Base-by-base conservation (phyloP, 495 filamentous ascomycete species). In the Aspergillus taichungensis region DNA sequence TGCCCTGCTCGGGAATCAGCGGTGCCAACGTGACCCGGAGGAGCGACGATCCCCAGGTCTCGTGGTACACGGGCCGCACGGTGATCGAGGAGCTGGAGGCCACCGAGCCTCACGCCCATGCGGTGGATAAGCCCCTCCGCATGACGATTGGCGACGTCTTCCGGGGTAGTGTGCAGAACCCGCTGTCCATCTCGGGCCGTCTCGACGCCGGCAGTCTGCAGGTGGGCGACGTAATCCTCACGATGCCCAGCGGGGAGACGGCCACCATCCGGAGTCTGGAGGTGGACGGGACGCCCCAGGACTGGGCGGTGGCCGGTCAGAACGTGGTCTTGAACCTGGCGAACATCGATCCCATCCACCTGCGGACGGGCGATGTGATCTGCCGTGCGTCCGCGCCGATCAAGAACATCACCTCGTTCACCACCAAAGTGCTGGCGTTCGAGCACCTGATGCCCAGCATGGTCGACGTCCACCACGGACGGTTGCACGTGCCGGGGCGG, bases 231-330 rank as follows among this genome's bases (percentile, higher is more conserved):
- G 74, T 74, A 2, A 67, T 98, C 10, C 59, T 92, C 10, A 74
- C 82, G 6, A 84, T 90, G 69, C 92, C 92, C 0, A 83, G 82
- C 38, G 77, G 76, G 5, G 86, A 95, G 57, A 87, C 76, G 33
- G 87, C 86, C 5, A 76, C 72, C 28, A 73, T 97, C 55, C 92
- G 85, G 56, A 83, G 74, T 8, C 55, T 98, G 12, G 83, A 88
- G 50, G 75, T 88, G 12, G 82, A 90, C 50, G 73, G 78, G 13
- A 80, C 84, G 34, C 63, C 76, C 3, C 72, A 65, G 8, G 87
- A 95, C 46, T 98, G 88, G 89, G 92, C 88, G 4, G 89, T 96
- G n/a, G 92, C 90, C 2, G 90, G 94, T 10, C 88, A 96, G 55
- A 94, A 94, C 44, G 78, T 84, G 8, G 79, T 82, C 2, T 64